Base-by-base conservation (phyloP, 2,329 filamentous ascomycete species). In the Dryadomyces quercus-mongolicae region DNA sequence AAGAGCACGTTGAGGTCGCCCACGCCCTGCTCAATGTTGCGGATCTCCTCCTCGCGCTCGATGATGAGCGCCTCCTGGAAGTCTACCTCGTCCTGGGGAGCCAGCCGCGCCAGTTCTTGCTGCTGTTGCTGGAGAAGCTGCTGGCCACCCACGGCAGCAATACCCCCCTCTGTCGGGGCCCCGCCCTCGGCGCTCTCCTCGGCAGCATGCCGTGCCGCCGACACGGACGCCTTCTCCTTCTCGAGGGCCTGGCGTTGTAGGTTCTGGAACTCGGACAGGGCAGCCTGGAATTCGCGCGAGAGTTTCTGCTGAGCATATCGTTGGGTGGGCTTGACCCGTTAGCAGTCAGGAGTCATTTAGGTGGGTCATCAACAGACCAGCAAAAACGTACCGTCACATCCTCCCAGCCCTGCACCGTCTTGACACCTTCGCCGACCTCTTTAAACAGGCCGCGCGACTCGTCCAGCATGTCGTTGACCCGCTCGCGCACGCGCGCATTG, bases 231-330 rank as follows among this genome's bases (percentile, higher is more conserved):
- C 57, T 91, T 85, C 68, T 97, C 87, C 67, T 95, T 96, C 67
- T 97, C 92, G 57, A 97, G 78, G 10, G 92, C 91, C 60, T 82
- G 81, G 57, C 90, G 83, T 70, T 97, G 93, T n/a, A 97, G 81
- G 54, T 78, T 78, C 71, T 97, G 92, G 70, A 98, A 98, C 63
- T 96, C 91, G 62, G 85, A 82, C 56, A 97, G 81, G 50, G 88
- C 87, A 40, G 87, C 80, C 66, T 91, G 87, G 74, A 97, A 96
- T 67, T 97, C 91, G 65, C 88, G 87, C 58, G 89, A 92, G 38
- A 98, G 79, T 68, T 97, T 97, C 62, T 92, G 88, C 65, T 96
- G 92, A 21, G 90, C 93, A 74, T 95, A 97, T 70, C 92, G 94
- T 74, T 98, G 93, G 54, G 89, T 87, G 57, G 92, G 88, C 89